Conservation (phyloP, 495 filamentous ascomycete genomes). For the Hyaloscypha finlandica region DNA sequence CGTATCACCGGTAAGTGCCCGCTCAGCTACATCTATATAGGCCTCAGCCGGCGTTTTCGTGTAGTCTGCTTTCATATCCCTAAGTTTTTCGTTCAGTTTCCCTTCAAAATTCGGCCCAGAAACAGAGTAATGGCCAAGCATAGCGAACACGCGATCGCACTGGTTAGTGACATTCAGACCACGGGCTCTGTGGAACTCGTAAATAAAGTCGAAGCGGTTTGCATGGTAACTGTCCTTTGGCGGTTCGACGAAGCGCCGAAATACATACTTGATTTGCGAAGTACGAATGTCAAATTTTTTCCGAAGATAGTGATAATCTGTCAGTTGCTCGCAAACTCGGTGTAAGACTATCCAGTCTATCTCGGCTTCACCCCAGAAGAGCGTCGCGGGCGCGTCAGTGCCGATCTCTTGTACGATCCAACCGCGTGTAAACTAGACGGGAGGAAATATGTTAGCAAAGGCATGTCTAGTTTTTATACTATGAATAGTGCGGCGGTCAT, state of each 20-base stretch:
- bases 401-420: constrained; percentile 36
- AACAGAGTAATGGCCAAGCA: constrained; percentile 32
- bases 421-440: constrained; percentile 25
- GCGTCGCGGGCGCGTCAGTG: constrained; percentile 25
- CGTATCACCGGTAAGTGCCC: constrained; percentile 21
- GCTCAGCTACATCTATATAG: constrained; percentile 17
- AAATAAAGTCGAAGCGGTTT: constrained; percentile 35
- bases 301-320: constrained; percentile 33
- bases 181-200: constrained; percentile 35
- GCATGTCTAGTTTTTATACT: constrained; percentile 7
- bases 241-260: constrained; percentile 33
- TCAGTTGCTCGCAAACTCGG: constrained; percentile 18
- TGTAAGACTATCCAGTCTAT: constrained; percentile 26
- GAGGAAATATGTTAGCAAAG: constrained; percentile 15
- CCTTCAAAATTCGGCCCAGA: constrained; percentile 6
- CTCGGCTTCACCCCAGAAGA: constrained; percentile 28
- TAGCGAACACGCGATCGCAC: constrained; percentile 35
- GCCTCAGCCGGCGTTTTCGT: constrained; percentile 21
- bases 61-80: constrained; percentile 23
- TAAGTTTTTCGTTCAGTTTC: constrained; percentile 15
- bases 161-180: constrained; percentile 29
- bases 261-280: constrained; percentile 31
- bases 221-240: constrained; percentile 27
- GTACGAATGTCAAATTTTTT: constrained; percentile 27
- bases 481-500: constrained; percentile 9